phyloP scores from a whole-genome alignment of 257 asterid genomes.

The Ehretia macrophylla region DNA sequence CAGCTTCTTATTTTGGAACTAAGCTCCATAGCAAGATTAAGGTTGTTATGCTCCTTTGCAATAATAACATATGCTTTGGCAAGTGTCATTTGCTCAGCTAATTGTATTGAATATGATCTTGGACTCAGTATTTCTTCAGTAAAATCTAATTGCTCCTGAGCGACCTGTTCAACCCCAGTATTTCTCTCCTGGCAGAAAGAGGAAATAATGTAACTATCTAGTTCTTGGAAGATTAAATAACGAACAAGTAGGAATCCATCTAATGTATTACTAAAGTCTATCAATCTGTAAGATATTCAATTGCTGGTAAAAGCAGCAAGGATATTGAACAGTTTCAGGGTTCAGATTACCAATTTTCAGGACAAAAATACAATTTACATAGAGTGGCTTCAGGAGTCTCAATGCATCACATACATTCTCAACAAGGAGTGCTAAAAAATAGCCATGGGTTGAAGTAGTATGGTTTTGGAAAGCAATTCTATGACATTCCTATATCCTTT shows the following conservation, averaged over 20 bases:
- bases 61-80: conserved; percentile 86
- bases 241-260: not conserved
- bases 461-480: no score
- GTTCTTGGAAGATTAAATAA: not conserved
- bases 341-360: no score
- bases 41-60: conserved; percentile 78
- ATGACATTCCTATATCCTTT: no score
- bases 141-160: conserved; percentile 47
- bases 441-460: no score
- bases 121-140: conserved; percentile 59
- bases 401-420: no score
- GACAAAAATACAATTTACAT: no score
- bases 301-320: no score
- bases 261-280: not conserved
- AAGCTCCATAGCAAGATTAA: conserved; percentile 86
- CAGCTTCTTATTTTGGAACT: conserved; percentile 71
- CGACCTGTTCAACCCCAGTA: conserved; percentile 36
- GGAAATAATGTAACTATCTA: not conserved
- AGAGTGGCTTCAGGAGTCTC: no score
- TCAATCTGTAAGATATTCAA: no score
- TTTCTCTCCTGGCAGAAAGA: conserved; percentile 50
- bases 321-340: no score
- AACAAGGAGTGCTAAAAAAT: no score
- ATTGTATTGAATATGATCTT: conserved; percentile 71
- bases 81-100: conserved; percentile 81